Percentiles rank a stretch among this genome's conserved stretches.
Conservation (phyloP, 148 eudicot species). For the Silene conica region DNA sequence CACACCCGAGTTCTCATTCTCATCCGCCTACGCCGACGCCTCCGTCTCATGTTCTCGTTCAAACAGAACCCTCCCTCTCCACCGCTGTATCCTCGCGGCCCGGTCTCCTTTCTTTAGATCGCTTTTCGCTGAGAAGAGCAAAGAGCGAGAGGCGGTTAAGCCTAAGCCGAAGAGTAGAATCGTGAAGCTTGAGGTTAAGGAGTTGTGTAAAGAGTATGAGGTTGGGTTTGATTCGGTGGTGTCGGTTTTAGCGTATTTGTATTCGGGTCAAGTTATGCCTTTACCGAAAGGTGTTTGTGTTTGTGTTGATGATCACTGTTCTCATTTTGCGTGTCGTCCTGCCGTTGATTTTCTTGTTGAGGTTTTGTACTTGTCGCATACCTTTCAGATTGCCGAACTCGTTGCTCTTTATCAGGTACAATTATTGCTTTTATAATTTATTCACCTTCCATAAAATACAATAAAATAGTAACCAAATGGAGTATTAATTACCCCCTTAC, state of each 20-base stretch:
- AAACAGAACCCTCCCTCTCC: slow-evolving; percentile 45
- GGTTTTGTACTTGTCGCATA: slow-evolving; percentile 57
- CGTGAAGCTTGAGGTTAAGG: slow-evolving; percentile 53
- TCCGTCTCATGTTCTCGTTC: slow-evolving; percentile 38
- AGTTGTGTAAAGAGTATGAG: slow-evolving; percentile 49
- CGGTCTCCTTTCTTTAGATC: slow-evolving; percentile 53
- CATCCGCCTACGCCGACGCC: slow-evolving; percentile 55
- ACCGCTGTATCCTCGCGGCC: slow-evolving; percentile 69
- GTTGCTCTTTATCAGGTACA: slow-evolving; percentile 73
- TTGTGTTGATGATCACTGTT: slow-evolving; percentile 75
- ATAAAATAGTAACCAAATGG: no score
- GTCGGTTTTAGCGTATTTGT: slow-evolving; percentile 62
- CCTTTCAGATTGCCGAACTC: slow-evolving; percentile 65
- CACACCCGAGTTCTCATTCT: not conserved
- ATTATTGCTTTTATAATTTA: no score
- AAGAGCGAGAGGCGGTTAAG: no score
- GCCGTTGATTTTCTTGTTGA: slow-evolving; percentile 61
- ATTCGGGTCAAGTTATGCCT: slow-evolving; percentile 51
- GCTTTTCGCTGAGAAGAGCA: slow-evolving; percentile 18
- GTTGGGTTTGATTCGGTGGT: slow-evolving; percentile 62
- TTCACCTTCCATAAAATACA: no score
- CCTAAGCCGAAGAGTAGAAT: not conserved
- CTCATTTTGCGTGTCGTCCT: slow-evolving; percentile 66
- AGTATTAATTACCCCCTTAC: no score
- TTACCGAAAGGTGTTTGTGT: slow-evolving; percentile 52